phyloP scores from a whole-genome alignment of 257 asterid genomes.

The Avicennia marina region DNA sequence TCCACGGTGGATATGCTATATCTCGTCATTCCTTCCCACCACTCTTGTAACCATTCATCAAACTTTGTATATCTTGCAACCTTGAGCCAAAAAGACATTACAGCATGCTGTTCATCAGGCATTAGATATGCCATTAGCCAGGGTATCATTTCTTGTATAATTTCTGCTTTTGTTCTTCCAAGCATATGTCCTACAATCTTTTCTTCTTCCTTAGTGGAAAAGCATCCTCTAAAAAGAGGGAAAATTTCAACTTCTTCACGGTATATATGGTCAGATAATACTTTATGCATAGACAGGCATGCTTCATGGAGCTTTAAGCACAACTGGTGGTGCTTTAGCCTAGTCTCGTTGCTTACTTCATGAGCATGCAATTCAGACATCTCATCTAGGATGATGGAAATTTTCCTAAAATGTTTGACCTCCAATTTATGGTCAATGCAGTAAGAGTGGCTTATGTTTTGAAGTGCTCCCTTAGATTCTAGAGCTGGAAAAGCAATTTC shows the following conservation, averaged over 20 bases:
- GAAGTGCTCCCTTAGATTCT: slow-evolving; percentile 67
- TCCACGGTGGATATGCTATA: slow-evolving; percentile 30
- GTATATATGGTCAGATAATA: slow-evolving; percentile 60
- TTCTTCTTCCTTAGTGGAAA: slow-evolving; percentile 72
- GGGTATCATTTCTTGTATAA: slow-evolving; percentile 61
- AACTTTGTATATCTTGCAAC: slow-evolving; percentile 60
- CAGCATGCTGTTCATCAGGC: slow-evolving; percentile 51
- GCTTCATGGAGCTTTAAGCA: slow-evolving; percentile 54
- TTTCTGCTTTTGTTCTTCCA: slow-evolving; percentile 60
- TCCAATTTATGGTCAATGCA: slow-evolving; percentile 73
- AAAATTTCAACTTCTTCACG: slow-evolving; percentile 75
- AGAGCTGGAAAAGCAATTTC: slow-evolving; percentile 71
- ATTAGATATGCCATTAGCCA: slow-evolving; percentile 71
- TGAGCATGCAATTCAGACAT: slow-evolving; percentile 32
- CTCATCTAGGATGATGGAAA: slow-evolving; percentile 41
- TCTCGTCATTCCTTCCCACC: slow-evolving; percentile 71
- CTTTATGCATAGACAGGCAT: slow-evolving; percentile 62
- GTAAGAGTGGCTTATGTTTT: slow-evolving; percentile 62
- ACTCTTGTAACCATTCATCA: slow-evolving; percentile 73
- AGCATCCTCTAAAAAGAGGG: slow-evolving; percentile 51
- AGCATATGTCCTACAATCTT: slow-evolving; percentile 68
- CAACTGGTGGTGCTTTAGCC: slow-evolving; percentile 33
- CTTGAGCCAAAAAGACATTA: slow-evolving; percentile 63
- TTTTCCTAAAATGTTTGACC: slow-evolving; percentile 45
- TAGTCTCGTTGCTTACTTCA: slow-evolving; percentile 25